phyloP scores from a whole-genome alignment of 192 early-diverging fungal species.

The Podila minutissima region DNA sequence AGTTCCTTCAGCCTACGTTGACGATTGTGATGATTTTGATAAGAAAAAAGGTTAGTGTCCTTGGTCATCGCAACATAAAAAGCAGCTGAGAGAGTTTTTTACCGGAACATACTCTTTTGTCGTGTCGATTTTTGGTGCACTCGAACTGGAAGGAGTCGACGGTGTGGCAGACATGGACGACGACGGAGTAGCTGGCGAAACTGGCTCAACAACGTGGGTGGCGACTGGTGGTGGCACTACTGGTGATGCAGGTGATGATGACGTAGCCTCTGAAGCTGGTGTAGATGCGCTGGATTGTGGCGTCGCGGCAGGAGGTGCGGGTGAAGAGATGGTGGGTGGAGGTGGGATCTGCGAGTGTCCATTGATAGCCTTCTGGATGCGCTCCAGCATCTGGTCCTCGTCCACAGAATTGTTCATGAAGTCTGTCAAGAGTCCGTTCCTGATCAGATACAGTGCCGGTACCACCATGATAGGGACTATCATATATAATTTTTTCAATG shows the following conservation, averaged over 20 bases:
- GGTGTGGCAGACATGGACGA: background rate
- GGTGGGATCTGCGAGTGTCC: slow-evolving; percentile 43
- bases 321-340: slow-evolving; percentile 10
- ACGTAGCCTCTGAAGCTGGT: background rate
- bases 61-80: background rate
- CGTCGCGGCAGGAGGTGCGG: background rate
- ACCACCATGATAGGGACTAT: slow-evolving; percentile 46
- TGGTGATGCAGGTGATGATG: background rate
- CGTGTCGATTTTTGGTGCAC: background rate
- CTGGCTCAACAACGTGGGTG: background rate
- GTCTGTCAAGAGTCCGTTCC: slow-evolving; percentile 40
- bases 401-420: slow-evolving; percentile 45
- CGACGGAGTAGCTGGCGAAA: background rate
- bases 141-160: background rate
- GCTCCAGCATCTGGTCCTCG: slow-evolving; percentile 30
- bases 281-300: background rate
- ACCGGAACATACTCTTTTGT: background rate
- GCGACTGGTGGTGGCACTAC: background rate
- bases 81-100: background rate
- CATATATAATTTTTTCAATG: no score
- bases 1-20: slow-evolving; percentile 29
- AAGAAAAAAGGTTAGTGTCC: background rate
- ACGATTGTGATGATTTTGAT: background rate
- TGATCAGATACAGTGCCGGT: slow-evolving; percentile 36
- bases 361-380: slow-evolving; percentile 23